Base-by-base conservation (phyloP, 1,284 basidiomycete species). In the Apiotrichum gamsii region DNA sequence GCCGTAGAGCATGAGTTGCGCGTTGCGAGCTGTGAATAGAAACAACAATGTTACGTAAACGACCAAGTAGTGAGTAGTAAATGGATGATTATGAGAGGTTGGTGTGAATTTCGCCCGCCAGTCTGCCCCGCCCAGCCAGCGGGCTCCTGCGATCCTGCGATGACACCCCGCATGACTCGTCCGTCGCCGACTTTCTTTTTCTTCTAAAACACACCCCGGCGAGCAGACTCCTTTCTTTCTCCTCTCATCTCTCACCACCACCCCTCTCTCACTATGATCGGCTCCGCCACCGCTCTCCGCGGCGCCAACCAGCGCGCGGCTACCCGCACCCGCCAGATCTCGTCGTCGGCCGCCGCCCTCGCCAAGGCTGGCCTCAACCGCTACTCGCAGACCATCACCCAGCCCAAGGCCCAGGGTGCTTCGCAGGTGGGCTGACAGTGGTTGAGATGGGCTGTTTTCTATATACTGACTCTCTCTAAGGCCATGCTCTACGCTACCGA, bases 401-500 rank as follows among this genome's bases (percentile, higher is more conserved):
- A 85, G 67, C 84, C 87, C 24, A 96, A 96, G 71, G 83, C 83
- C 62, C 91, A 96, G 70, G 91, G 88, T 38, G 91, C 90, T 34
- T 89, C 87, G 65, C 90, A 94, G 80, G 88, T 85, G 60, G n/a
- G n/a, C n/a, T n/a, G n/a, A n/a, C n/a, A 41, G 72, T 62, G 8
- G 13, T 20, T 16, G 14, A 19, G n/a, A n/a, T n/a, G n/a, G n/a
- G n/a, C n/a, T n/a, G n/a, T n/a, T 30, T 30, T 8, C 38, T 19
- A 29, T 13, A 5, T 16, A 33, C 36, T 1, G 8, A n/a, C 50
- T 51, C 18, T 52, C 33, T 11, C 20, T 18, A 52, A 91, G 87
- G 91, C 91, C 23, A 96, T 96, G 91, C 75, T 96, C 39, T 96
- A 91, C 70, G 91, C 90, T 18, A 96, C 91, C 1, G 91, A 95